Evolutionary conservation across 1,284 basidiomycete species (phyloP).

Genomic region (Rugosomyces carneus): DNA sequence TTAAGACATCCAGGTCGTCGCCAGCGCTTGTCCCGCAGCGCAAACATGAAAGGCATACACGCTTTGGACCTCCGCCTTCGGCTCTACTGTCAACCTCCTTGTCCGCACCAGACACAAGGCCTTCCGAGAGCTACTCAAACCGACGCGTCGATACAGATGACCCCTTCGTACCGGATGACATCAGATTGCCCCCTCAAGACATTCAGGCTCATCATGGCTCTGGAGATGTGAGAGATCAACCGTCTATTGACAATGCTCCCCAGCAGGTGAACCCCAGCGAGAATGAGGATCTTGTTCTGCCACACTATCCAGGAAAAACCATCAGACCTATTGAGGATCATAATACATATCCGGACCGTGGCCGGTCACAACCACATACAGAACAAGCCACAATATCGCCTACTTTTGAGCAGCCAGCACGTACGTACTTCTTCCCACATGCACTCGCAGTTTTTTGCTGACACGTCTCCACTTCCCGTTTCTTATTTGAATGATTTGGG

Average conservation of each 20-base stretch:
- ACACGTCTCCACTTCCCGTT: conserved; percentile 9
- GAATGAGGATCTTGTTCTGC: neutral
- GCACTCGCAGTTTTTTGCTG: conserved; percentile 10
- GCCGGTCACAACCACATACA: conserved; percentile 1
- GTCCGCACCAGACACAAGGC: conserved; percentile 1
- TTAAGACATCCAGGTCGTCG: conserved; percentile 1
- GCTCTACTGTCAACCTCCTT: conserved; percentile 4
- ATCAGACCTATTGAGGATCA: conserved; percentile 7
- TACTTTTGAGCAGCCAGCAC: conserved; percentile 14
- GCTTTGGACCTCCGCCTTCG: conserved; percentile 22
- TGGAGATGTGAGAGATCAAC: conserved; percentile 11
- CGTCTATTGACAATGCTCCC: conserved; percentile 7
- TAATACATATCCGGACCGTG: conserved; percentile 7
- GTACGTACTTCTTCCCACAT: conserved; percentile 20
- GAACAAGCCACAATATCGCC: conserved; percentile 10
- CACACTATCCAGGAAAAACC: conserved; percentile 5
- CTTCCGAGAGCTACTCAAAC: conserved; percentile 1
- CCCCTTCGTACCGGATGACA: conserved; percentile 18
- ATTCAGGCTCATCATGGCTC: conserved; percentile 8
- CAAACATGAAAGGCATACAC: conserved; percentile 23
- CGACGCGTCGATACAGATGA: conserved; percentile 17
- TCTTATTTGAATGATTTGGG: neutral
- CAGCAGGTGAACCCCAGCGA: conserved; percentile 5
- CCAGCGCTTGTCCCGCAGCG: conserved; percentile 10
- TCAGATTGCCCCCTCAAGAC: conserved; percentile 12